Percentiles rank a stretch among this genome's conserved stretches.
Evolutionary conservation across 306 rosid genomes (phyloP).

Genomic region (Cercis canadensis): DNA sequence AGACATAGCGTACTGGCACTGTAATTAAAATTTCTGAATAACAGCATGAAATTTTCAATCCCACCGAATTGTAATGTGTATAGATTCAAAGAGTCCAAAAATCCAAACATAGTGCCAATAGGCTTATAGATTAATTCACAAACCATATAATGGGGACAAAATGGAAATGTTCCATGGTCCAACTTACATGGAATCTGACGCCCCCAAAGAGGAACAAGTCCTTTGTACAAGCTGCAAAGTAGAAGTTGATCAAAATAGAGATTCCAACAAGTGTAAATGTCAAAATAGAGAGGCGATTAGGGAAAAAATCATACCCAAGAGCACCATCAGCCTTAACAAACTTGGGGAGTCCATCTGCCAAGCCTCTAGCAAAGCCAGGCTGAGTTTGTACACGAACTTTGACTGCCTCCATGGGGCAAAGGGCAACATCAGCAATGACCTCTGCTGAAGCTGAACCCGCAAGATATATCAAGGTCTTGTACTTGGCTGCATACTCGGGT

Average conservation of each 20-base stretch:
- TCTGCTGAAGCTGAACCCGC: conserved; percentile 69
- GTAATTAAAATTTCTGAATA: conserved; percentile 14
- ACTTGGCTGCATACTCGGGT: conserved; percentile 58
- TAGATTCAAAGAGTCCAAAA: too few species aligned
- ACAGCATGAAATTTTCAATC: neutral
- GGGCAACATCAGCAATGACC: conserved; percentile 55
- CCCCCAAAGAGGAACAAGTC: conserved; percentile 69
- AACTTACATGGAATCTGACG: conserved; percentile 71
- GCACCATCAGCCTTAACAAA: conserved; percentile 53
- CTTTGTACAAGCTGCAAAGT: conserved; percentile 54
- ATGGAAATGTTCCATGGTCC: neutral
- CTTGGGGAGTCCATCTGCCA: conserved; percentile 61
- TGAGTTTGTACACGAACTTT: conserved; percentile 70
- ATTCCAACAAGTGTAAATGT: neutral
- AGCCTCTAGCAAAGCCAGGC: conserved; percentile 64
- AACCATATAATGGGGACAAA: neutral
- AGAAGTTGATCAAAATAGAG: neutral
- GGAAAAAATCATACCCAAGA: conserved; percentile 37
- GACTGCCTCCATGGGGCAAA: conserved; percentile 69
- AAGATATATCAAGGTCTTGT: conserved; percentile 63
- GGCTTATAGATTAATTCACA: neutral
- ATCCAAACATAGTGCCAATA: neutral
- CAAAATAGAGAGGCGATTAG: neutral
- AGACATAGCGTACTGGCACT: neutral
- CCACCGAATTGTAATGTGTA: too few species aligned